Base-by-base conservation (phyloP, 768 basidiomycete species). In the Holtermannia corniformis region DNA sequence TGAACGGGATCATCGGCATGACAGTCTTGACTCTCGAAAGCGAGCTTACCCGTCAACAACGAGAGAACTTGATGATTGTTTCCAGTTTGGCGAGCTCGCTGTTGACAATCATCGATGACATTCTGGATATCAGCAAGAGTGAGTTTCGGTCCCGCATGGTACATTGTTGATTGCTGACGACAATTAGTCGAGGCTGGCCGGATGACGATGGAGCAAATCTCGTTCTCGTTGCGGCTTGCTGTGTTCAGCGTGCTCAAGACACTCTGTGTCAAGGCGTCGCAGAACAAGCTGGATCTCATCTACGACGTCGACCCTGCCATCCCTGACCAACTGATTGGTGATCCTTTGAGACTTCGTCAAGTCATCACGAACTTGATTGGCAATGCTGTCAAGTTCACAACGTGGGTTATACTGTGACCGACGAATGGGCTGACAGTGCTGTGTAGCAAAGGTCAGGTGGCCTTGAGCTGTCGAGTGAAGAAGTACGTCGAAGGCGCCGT, bases 1-100 rank as follows among this genome's bases (percentile, higher is more conserved):
- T 97, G 93, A 99, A 97, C 68, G 93, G 95, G 67, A 99, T 99
- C 72, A 97, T 99, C 61, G 93, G 93, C n/a, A 91, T 99, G 91
- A 99, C 93, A 22, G 91, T 93, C 73, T 75, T 99, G 52, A 96
- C 95, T 10, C 82, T 99, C 20, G 95, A 99, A 67, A 90, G 86
- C 42, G 95, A 99, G 70, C 74, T 99, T 60, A 95, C 91, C 56
- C 76, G 93, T 58, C 86, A 87, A 37, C 95, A 97, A 72, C 77
- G 93, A 56, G 95, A 97, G 76, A 95, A 91, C 71, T 76, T 99
- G 70, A 78, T 95, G 63, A 82, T 97, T 28, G 95, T 99, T 5
- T 92, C 96, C 70, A 90, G 85, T 57, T 77, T 99, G 70, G 95
- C 95, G 0, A 81, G 89, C 52, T 91, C 87, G 11, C 77, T 99